Conservation (phyloP, 2,329 filamentous ascomycete species). For the Neonectria faginata region DNA sequence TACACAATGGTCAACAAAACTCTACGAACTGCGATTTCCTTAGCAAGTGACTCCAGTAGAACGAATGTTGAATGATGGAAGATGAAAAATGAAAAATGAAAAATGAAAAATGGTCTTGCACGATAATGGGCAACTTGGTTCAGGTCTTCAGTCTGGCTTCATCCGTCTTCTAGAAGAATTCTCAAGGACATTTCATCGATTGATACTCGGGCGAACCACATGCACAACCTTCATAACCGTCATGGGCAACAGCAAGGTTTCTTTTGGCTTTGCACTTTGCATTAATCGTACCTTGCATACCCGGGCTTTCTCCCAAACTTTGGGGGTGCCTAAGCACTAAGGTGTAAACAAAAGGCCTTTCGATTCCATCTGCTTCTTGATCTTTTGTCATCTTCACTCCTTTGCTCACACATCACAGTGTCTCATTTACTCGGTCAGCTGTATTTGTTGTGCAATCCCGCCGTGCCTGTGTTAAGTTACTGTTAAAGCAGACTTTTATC, state of each 20-base stretch:
- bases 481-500: too few species aligned
- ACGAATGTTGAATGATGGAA: too few species aligned
- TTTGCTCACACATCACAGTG: neutral
- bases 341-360: neutral
- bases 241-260: neutral
- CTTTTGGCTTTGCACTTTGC: constrained; percentile 3
- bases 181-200: neutral
- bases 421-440: neutral
- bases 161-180: neutral
- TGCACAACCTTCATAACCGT: neutral
- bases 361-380: neutral
- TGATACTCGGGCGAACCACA: constrained; percentile 2
- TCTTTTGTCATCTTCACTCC: too few species aligned
- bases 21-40: too few species aligned
- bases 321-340: too few species aligned
- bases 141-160: neutral
- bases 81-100: neutral
- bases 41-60: neutral
- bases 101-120: neutral
- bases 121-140: neutral
- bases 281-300: neutral
- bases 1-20: too few species aligned
- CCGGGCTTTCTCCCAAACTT: neutral
- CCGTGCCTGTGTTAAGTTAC: too few species aligned
- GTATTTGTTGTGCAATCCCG: neutral